These are phyloP conservation scores for Camellia oleifera DNA, from an alignment of 179 eudicot species.

Conservation along the genomic window DNA sequence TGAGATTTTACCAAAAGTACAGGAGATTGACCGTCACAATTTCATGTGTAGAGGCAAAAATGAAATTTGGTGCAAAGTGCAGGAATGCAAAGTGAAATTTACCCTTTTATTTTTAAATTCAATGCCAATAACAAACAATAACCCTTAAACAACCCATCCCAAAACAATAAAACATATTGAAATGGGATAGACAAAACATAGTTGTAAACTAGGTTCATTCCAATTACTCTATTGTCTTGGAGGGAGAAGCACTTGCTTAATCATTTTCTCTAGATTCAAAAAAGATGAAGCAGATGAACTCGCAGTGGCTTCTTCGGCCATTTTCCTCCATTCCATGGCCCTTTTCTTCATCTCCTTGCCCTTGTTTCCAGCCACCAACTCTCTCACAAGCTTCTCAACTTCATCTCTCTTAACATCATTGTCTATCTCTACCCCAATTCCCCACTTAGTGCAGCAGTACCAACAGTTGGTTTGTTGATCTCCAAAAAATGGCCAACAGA, in stretches of 20 bases:
- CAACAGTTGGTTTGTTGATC: conserved; percentile 26
- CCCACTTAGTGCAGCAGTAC: conserved; percentile 20
- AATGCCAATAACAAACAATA: no score
- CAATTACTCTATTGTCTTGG: background rate
- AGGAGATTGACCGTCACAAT: no score
- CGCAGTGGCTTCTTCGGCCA: conserved; percentile 15
- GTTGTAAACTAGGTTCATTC: no score
- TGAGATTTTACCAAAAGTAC: no score
- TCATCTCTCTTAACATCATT: conserved; percentile 18
- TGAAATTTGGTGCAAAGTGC: no score
- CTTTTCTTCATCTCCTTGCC: conserved; percentile 17
- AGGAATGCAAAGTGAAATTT: no score
- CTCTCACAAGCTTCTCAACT: conserved; percentile 20
- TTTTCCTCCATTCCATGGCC: conserved; percentile 21
- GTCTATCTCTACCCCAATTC: conserved; percentile 19
- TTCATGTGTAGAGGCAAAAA: no score
- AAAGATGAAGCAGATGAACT: conserved; percentile 17
- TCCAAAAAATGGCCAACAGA: conserved; percentile 22
- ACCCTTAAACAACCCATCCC: no score
- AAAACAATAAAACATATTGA: no score
- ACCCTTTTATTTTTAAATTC: no score
- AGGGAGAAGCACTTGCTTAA: conserved; percentile 17
- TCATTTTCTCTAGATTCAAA: conserved; percentile 6
- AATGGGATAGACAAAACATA: no score
- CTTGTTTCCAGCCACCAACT: conserved; percentile 23